Percentiles rank a stretch among this genome's conserved stretches.
phyloP scores from a whole-genome alignment of 192 early-diverging fungal genomes.

The Linderina pennispora region DNA sequence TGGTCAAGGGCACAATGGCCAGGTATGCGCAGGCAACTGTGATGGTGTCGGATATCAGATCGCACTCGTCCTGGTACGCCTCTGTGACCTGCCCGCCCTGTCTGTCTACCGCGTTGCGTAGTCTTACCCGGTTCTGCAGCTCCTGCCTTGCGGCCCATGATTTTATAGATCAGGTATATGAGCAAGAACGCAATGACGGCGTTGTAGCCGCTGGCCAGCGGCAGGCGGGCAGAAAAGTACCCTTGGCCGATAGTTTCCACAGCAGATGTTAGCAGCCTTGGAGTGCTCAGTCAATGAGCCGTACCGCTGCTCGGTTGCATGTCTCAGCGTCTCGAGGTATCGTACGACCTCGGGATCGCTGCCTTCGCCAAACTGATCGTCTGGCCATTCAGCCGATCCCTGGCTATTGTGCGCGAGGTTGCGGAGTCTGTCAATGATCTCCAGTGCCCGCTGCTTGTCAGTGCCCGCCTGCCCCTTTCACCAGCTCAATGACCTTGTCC shows the following conservation, averaged over 20 bases:
- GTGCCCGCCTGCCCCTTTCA: too few species aligned
- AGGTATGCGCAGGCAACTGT: constrained; percentile 10
- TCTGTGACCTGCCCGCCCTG: neutral
- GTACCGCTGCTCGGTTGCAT: constrained; percentile 22
- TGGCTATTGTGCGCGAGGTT: constrained; percentile 9
- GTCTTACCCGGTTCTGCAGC: constrained; percentile 3
- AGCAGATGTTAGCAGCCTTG: constrained; percentile 19
- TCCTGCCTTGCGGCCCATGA: constrained; percentile 14
- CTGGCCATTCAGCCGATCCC: constrained; percentile 29
- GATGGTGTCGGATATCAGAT: constrained; percentile 6
- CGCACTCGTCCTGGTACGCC: constrained; percentile 7
- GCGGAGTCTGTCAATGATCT: constrained; percentile 16
- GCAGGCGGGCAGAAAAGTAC: constrained; percentile 11
- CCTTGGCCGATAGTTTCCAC: constrained; percentile 15
- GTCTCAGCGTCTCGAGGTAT: constrained; percentile 24
- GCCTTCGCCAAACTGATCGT: constrained; percentile 22
- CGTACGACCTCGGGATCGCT: constrained; percentile 15
- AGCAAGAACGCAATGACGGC: constrained; percentile 15
- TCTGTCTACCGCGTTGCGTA: neutral
- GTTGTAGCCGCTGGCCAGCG: constrained; percentile 24
- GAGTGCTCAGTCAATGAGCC: constrained; percentile 5
- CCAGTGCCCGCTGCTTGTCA: neutral
- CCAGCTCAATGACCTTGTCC: too few species aligned
- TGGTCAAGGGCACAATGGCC: constrained; percentile 21
- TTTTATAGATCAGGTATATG: constrained; percentile 2